Percentiles rank a stretch among this genome's conserved stretches.
phyloP scores from a whole-genome alignment of 1,284 basidiomycete genomes.

The Porogramme epimiltina region DNA sequence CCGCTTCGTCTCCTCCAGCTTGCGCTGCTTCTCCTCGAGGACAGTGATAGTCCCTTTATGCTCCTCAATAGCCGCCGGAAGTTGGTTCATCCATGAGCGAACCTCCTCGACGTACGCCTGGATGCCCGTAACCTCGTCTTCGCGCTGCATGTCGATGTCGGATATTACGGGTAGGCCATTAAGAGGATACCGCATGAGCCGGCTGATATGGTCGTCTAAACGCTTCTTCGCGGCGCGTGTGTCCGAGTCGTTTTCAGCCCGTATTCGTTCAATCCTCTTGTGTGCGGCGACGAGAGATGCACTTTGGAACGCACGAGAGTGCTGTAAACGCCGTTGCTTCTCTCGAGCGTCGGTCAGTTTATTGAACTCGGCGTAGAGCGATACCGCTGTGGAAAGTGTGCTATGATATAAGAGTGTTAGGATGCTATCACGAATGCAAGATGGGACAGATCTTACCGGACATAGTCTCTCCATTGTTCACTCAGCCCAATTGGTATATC shows the following conservation, averaged over 20 bases:
- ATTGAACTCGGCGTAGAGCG: conserved; percentile 3
- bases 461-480: conserved; percentile 14
- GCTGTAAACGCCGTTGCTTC: conserved; percentile 9
- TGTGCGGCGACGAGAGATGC: conserved; percentile 13
- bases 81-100: conserved; percentile 5
- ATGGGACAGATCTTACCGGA: conserved; percentile 12
- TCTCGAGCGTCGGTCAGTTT: conserved; percentile 5
- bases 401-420: conserved; percentile 10
- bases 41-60: neutral
- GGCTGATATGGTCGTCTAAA: conserved; percentile 9
- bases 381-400: conserved; percentile 13
- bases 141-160: neutral
- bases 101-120: conserved; percentile 1
- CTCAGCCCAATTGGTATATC: neutral
- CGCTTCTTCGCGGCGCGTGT: conserved; percentile 2
- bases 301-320: conserved; percentile 6
- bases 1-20: neutral
- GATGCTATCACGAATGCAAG: no score
- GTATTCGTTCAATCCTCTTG: conserved; percentile 6
- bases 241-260: conserved; percentile 4
- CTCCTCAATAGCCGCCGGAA: conserved; percentile 6
- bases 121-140: conserved; percentile 2
- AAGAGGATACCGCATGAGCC: conserved; percentile 5
- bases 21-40: neutral
- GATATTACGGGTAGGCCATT: conserved; percentile 4